Conservation (phyloP, 192 early-diverging fungal genomes). For the Rhizoclosmatium sp. region DNA sequence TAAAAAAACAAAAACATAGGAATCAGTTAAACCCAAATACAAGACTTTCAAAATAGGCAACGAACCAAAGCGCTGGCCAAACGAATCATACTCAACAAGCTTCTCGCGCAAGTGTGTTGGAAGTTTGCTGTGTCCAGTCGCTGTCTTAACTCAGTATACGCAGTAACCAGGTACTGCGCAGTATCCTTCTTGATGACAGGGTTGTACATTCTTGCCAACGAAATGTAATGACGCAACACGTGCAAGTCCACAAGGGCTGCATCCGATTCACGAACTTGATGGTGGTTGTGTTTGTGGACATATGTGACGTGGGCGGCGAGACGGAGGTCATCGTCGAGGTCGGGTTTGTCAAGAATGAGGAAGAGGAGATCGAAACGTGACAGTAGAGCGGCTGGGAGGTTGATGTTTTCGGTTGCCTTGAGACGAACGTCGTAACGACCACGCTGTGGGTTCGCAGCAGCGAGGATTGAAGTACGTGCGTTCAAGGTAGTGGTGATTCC, state of each 20-base stretch:
- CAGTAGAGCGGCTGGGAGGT: constrained; percentile 92
- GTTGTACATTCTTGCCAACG: constrained; percentile 73
- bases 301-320: constrained; percentile 90
- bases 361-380: constrained; percentile 94
- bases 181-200: constrained; percentile 80
- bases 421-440: constrained; percentile 86
- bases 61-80: constrained; percentile 75
- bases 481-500: constrained; percentile 98
- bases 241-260: constrained; percentile 71
- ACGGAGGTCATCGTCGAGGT: constrained; percentile 75
- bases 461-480: constrained; percentile 92
- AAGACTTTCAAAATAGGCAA: too few relatives aligned
- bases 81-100: constrained; percentile 86
- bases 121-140: constrained; percentile 57
- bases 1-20: background rate
- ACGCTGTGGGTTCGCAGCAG: constrained; percentile 96
- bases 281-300: constrained; percentile 85
- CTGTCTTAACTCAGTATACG: constrained; percentile 58
- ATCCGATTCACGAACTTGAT: constrained; percentile 73
- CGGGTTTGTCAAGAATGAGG: constrained; percentile 88
- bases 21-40: too few relatives aligned
- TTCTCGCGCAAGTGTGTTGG: constrained; percentile 84
- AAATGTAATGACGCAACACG: constrained; percentile 90
- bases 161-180: constrained; percentile 86
- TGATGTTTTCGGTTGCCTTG: constrained; percentile 95